Conservation (phyloP, 2,329 filamentous ascomycete species). For the Colletotrichum eleusines region DNA sequence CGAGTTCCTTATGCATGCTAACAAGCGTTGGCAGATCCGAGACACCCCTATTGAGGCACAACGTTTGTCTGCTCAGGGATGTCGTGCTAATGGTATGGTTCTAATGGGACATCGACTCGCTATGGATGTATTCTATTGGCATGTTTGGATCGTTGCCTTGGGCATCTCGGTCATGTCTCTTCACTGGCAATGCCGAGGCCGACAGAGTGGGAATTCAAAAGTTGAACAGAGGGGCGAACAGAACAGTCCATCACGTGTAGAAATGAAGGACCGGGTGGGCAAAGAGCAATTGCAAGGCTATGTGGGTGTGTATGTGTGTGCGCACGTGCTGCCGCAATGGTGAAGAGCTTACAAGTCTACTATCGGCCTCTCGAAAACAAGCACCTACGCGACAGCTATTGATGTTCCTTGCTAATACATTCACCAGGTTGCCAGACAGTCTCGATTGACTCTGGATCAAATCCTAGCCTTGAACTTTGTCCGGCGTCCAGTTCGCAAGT, state of each 20-base stretch:
- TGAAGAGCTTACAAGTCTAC: background rate
- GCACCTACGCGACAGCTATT: background rate
- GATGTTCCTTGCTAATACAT: background rate
- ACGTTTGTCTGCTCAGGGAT: background rate
- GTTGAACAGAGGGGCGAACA: background rate
- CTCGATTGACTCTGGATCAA: background rate
- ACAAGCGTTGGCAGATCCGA: slow-evolving; percentile 22
- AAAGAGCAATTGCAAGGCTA: background rate
- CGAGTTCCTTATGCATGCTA: background rate
- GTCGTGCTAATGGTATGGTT: background rate
- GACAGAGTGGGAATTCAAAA: background rate
- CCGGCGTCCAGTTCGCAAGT: background rate
- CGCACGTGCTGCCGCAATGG: background rate
- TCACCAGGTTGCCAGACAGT: background rate
- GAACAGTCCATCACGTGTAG: background rate
- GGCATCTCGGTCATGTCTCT: background rate
- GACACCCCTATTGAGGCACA: background rate
- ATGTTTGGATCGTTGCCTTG: background rate
- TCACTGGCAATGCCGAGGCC: background rate
- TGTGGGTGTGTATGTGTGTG: background rate
- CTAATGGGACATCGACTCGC: background rate
- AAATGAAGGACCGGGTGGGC: background rate
- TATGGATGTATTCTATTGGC: background rate
- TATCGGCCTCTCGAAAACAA: background rate
- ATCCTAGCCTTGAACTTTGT: background rate